A percentile compares a stretch with the other conserved stretches of the same genome.
Evolutionary conservation across 352 stramenopile genomes (phyloP).

Genomic region (Phytophthora chlamydospora): DNA sequence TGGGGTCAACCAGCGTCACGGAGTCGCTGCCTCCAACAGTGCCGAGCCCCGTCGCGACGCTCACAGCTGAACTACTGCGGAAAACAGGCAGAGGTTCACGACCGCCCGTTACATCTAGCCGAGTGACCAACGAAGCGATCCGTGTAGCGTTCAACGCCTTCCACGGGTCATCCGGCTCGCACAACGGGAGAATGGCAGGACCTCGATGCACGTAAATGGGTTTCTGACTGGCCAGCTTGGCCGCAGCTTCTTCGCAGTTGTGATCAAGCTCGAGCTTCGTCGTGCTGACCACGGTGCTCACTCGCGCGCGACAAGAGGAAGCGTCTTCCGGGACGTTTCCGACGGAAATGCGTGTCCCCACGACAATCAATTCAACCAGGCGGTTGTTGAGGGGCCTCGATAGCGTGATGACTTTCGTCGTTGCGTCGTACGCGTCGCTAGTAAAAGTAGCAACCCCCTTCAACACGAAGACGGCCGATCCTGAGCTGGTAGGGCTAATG

Average conservation of each 20-base stretch:
- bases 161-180: constrained; percentile 56
- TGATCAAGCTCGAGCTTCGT: constrained; percentile 41
- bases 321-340: constrained; percentile 23
- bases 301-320: constrained; percentile 26
- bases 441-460: constrained; percentile 24
- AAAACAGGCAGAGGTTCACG: constrained; percentile 62
- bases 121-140: constrained; percentile 34
- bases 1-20: constrained; percentile 36
- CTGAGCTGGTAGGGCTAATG: constrained; percentile 14
- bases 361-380: constrained; percentile 32
- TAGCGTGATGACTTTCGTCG: constrained; percentile 19
- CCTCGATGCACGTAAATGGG: constrained; percentile 67
- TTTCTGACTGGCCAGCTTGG: constrained; percentile 36
- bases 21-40: constrained; percentile 34
- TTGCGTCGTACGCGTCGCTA: constrained; percentile 11
- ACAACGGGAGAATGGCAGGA: constrained; percentile 72
- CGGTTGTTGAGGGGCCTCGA: constrained; percentile 23
- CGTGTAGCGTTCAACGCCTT: constrained; percentile 31
- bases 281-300: constrained; percentile 15
- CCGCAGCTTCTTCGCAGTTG: constrained; percentile 19
- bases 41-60: constrained; percentile 47
- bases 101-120: constrained; percentile 36
- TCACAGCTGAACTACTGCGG: constrained; percentile 58
- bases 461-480: constrained; percentile 22
- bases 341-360: constrained; percentile 28